Evolutionary conservation across 441 rosid genomes (phyloP).

Genomic region (Euphorbia schlechtendalii): DNA sequence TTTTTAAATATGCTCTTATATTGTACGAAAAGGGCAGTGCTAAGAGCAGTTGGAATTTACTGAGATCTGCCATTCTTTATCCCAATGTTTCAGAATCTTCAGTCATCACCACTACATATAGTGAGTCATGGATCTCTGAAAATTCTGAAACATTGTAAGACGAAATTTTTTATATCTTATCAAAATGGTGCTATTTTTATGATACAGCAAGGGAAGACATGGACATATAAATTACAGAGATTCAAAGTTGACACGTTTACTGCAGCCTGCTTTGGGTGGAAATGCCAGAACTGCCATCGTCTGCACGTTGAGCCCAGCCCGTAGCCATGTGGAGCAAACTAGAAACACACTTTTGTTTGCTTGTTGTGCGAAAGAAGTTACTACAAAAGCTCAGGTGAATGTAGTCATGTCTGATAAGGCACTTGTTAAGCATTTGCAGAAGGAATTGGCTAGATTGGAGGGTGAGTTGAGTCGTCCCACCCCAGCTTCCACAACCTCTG

Average conservation of each 20-base stretch:
- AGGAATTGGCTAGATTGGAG: constrained; percentile 87
- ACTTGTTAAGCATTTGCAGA: constrained; percentile 88
- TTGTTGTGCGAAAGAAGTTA: constrained; percentile 95
- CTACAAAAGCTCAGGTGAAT: constrained; percentile 92
- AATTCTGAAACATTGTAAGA: no score
- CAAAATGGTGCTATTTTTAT: constrained; percentile 15
- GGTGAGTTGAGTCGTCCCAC: constrained; percentile 68
- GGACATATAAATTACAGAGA: constrained; percentile 94
- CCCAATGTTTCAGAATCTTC: background rate
- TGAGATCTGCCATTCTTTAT: constrained; percentile 2
- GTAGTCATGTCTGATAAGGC: constrained; percentile 98
- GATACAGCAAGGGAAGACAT: constrained; percentile 77
- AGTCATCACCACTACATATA: no score
- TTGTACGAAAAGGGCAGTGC: background rate
- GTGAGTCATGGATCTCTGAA: no score
- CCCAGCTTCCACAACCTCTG: constrained; percentile 42
- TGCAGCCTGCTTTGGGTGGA: constrained; percentile 89
- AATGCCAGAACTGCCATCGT: constrained; percentile 93
- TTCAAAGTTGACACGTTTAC: constrained; percentile 81
- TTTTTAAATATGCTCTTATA: background rate
- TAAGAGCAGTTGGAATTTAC: background rate
- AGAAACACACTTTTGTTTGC: constrained; percentile 96
- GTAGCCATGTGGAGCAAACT: constrained; percentile 90
- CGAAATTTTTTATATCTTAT: constrained; percentile 2
- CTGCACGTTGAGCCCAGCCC: constrained; percentile 87